Base-by-base conservation (phyloP, 2,329 filamentous ascomycete genomes). In the Thermoascus crustaceus region DNA sequence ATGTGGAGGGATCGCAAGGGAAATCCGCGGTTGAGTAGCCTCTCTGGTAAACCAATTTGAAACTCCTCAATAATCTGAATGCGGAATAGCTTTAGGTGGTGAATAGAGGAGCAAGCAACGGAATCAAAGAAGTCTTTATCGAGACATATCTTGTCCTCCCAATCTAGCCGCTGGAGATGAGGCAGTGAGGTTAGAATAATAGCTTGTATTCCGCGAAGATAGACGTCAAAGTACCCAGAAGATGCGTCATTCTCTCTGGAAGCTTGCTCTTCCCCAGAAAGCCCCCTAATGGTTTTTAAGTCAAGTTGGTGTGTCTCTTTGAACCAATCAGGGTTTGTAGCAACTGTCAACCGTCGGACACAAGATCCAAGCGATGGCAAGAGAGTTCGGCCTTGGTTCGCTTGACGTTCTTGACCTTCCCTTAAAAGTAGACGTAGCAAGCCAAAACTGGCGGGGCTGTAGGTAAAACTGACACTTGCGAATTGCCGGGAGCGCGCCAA, bases 1-100 rank as follows among this genome's bases (percentile, higher is more conserved):
- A 56, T 52, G 50, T 31, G 40, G 43, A 19, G 43, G 46, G 33
- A 50, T 50, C 10, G 34, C 18, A 37, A 23, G n/a, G 37, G 32
- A 31, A 32, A 36, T 2, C 5, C 2, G 22, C 9, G 3, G 5
- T 29, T 29, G 7, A 7, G 26, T 11, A 29, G 26, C 6, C 8
- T 11, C 13, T 29, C 26, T 11, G 34, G 23, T n/a, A n/a, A n/a
- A n/a, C 35, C 5, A 5, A 41, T 9, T 17, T 18, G 19, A n/a
- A 41, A 32, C 19, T n/a, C 19, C 11, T 30, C 18, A 6, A n/a
- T 11, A 3, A 36, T 18, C 7, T 23, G 10, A 10, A 32, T 14
- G n/a, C n/a, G n/a, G 16, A 3, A 30, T 3, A 43, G 21, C 3
- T 30, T 34, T 3, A 38, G 34, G 18, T 41, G 38, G 18, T 35